phyloP scores from a whole-genome alignment of 73 alveolate genomes.

The Diophrys appendiculata region DNA sequence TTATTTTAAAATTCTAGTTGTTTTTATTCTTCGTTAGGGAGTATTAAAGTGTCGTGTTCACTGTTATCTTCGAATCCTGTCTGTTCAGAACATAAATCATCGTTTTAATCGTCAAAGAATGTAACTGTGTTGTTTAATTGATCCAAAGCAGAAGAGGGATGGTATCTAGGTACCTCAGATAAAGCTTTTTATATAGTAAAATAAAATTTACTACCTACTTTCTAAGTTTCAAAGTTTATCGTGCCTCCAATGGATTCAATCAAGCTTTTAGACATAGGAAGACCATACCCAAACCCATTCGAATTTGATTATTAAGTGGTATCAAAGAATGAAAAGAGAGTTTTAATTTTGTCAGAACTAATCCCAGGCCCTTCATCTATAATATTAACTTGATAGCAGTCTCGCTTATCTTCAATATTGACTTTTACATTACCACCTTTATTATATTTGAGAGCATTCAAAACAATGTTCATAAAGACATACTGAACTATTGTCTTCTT shows the following conservation, averaged over 20 bases:
- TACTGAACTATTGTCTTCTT: neutral
- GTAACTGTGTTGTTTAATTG: too few species aligned
- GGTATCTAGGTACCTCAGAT: too few species aligned
- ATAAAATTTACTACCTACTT: neutral
- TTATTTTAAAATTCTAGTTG: neutral
- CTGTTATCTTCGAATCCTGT: neutral
- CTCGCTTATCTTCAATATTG: neutral
- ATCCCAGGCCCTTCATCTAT: neutral
- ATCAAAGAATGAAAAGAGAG: neutral
- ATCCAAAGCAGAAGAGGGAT: too few species aligned
- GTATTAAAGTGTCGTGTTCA: neutral
- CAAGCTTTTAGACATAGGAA: neutral
- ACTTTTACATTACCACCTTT: neutral
- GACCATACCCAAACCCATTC: neutral
- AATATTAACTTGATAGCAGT: neutral
- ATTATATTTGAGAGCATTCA: neutral
- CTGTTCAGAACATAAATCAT: neutral
- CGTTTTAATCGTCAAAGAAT: too few species aligned
- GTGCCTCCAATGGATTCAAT: neutral
- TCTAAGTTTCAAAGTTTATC: neutral
- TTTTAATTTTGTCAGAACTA: neutral
- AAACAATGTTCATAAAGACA: neutral
- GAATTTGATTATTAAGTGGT: neutral
- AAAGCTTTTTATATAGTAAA: too few species aligned
- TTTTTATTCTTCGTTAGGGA: neutral